Evolutionary conservation across 495 filamentous ascomycete genomes (phyloP), one percentile per base, ranked within the genome.

Genomic region (Aspergillus saccharolyticus): DNA sequence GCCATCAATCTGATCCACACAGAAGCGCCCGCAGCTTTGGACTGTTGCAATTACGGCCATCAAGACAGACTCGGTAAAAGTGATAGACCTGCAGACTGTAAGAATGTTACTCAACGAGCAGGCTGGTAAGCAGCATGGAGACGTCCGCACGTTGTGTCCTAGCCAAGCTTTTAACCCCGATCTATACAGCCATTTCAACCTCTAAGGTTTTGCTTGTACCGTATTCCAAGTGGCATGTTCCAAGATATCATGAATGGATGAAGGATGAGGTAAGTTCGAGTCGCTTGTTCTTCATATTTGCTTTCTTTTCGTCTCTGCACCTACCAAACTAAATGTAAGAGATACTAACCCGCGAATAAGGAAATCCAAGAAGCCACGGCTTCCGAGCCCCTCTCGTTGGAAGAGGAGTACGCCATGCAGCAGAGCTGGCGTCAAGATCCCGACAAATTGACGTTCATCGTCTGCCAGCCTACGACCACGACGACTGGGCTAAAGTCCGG

Each of bases 241-340:
- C 78, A 9, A 85, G 77, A 2, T 96, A 96, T 62, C 89, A 96
- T 61, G 73, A 82, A 65, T 96, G 91, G 91, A 96, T 96, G 91
- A 78, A 93, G 78, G 87, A 94, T 63, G 80, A 85, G 55, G 90
- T 93, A 74, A 53, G 67, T 57, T 21, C 17, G 14, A 24, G 19
- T 19, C n/a, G n/a, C n/a, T n/a, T n/a, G n/a, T n/a, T n/a, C n/a
- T n/a, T n/a, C n/a, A n/a, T n/a, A n/a, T n/a, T n/a, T n/a, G n/a
- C n/a, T n/a, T n/a, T n/a, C n/a, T n/a, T n/a, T n/a, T n/a, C n/a
- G n/a, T n/a, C 9, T 20, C 18, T 24, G 14, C 42, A 1, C 28
- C 19, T 17, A 33, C 17, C 19, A 18, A 24, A 42, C 2, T 14
- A 42, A 53, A 33, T 9, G 55, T 39, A 9, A 9, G 17, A 24